Conservation (phyloP, 2,329 filamentous ascomycete genomes). For the Ascocoryne sarcoides region DNA sequence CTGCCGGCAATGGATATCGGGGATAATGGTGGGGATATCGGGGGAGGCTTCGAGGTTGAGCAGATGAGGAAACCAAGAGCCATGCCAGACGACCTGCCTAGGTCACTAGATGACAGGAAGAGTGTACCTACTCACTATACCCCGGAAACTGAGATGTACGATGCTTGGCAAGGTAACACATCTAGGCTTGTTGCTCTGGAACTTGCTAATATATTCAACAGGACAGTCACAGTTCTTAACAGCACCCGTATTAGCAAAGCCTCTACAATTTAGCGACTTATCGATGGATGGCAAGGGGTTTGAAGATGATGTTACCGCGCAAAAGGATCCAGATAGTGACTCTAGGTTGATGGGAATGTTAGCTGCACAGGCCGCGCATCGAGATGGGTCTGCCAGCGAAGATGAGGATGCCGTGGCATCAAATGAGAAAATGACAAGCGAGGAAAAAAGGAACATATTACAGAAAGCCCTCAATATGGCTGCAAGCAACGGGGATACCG, state of each 20-base stretch:
- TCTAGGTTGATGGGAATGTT: slow-evolving; percentile 90
- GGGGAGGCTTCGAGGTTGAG: slow-evolving; percentile 39
- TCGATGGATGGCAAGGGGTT: slow-evolving; percentile 71
- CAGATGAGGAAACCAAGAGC: slow-evolving; percentile 33
- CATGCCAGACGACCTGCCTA: slow-evolving; percentile 80
- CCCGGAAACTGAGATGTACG: slow-evolving; percentile 91
- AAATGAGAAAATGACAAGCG: slow-evolving; percentile 63
- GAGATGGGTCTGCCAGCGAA: slow-evolving; percentile 61
- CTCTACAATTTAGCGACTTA: slow-evolving; percentile 72
- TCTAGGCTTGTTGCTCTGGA: background rate
- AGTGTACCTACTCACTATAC: slow-evolving; percentile 53
- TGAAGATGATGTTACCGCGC: slow-evolving; percentile 49
- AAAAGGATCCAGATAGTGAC: slow-evolving; percentile 66
- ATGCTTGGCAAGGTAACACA: slow-evolving; percentile 84
- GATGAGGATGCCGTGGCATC: slow-evolving; percentile 73
- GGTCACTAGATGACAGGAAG: slow-evolving; percentile 80
- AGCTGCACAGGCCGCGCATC: slow-evolving; percentile 82
- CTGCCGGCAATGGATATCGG: slow-evolving; percentile 49
- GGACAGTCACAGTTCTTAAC: slow-evolving; percentile 95
- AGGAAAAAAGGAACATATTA: slow-evolving; percentile 71
- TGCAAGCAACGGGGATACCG: slow-evolving; percentile 88
- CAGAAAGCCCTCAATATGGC: slow-evolving; percentile 91
- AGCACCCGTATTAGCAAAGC: slow-evolving; percentile 73
- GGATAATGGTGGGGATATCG: slow-evolving; percentile 37
- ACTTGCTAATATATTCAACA: slow-evolving; percentile 30